Evolutionary conservation across 257 asterid species (phyloP).

Genomic region (Nicotiana tomentosiformis): DNA sequence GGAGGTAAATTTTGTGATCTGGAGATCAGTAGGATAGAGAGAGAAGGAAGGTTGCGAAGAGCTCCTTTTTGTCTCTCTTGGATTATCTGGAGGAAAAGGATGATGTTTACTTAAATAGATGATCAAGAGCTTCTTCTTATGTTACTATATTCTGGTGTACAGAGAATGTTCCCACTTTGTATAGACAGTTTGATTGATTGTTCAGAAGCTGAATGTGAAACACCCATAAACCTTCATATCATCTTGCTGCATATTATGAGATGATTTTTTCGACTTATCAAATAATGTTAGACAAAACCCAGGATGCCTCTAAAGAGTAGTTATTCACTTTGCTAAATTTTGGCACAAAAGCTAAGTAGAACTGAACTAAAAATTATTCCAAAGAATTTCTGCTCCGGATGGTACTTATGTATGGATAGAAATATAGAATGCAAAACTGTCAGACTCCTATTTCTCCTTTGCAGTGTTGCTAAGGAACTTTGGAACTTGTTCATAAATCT

Average conservation of each 20-base stretch:
- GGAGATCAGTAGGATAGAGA: not conserved
- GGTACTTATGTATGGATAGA: not conserved
- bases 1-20: not conserved
- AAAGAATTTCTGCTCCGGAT: not conserved
- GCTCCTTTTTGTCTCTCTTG: not conserved
- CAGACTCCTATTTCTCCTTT: not conserved
- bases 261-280: not conserved
- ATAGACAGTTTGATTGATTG: not conserved
- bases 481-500: not conserved
- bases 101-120: not conserved
- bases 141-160: not conserved
- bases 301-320: not conserved
- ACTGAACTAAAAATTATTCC: not conserved
- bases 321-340: not conserved
- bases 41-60: not conserved
- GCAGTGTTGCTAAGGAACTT: not conserved
- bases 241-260: not conserved
- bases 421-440: not conserved
- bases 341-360: not conserved
- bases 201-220: not conserved
- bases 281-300: not conserved
- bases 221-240: not conserved
- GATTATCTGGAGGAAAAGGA: not conserved
- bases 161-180: not conserved
- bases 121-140: not conserved